phyloP scores from a whole-genome alignment of 2,329 filamentous ascomycete species.

The Calonectria henricotiae region DNA sequence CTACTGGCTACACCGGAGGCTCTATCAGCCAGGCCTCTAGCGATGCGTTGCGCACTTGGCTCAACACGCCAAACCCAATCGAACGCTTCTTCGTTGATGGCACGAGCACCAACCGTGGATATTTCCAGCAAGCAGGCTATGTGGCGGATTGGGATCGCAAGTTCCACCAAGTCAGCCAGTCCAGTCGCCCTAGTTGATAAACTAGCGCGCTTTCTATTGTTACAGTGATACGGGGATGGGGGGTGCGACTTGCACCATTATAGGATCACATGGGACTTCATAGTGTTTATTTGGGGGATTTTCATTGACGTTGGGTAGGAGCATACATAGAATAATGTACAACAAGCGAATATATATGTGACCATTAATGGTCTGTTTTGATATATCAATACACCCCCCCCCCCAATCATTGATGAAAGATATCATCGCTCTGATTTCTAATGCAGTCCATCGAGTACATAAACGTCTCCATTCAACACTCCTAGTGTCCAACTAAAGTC shows the following conservation, averaged over 20 bases:
- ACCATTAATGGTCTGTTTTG: no score
- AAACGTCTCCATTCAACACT: no score
- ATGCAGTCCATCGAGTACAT: no score
- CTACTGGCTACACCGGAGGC: constrained; percentile 13
- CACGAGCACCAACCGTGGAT: constrained; percentile 38
- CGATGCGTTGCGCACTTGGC: constrained; percentile 37
- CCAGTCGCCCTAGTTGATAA: constrained; percentile 1
- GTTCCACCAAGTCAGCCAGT: constrained; percentile 15
- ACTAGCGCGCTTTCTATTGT: not conserved
- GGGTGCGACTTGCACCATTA: not conserved
- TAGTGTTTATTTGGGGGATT: no score
- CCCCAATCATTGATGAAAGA: no score
- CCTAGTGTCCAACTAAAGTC: constrained; percentile 5
- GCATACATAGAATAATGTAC: no score
- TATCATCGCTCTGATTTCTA: no score
- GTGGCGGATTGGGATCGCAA: constrained; percentile 37
- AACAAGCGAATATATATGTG: no score
- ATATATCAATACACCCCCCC: no score
- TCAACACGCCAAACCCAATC: constrained; percentile 27
- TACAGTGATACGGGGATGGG: not conserved
- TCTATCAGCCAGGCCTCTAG: constrained; percentile 31
- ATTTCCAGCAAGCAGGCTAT: constrained; percentile 27
- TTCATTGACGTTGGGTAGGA: no score
- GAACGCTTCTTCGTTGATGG: constrained; percentile 43
- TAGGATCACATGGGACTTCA: no score